Base-by-base conservation (phyloP, 2,329 filamentous ascomycete genomes). In the Alternaria incomplexa region DNA sequence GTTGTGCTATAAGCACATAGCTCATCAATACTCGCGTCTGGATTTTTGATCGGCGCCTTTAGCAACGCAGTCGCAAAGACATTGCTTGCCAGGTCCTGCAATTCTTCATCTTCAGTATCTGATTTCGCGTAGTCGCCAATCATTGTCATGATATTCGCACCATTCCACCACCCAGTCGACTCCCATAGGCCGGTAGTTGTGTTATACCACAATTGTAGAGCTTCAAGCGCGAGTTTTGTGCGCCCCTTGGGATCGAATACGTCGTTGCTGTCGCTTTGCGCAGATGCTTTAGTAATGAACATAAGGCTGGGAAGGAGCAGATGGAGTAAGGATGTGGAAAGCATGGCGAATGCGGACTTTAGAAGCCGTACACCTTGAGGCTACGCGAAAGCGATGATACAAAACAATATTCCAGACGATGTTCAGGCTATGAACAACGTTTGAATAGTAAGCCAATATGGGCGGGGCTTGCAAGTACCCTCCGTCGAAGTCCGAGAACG, bases 111-210 rank as follows among this genome's bases (percentile, higher is more conserved):
- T 6, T 62, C 43, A 1, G 72, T 62, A 43, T 74, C 69, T 20
- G 63, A 62, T 56, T 75, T 72, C 8, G 82, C 81, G 23, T 87
- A 77, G 59, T 92, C 87, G 55, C 84, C 86, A 17, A 92, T 77
- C 4, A 84, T 85, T 0, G 89, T 91, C 62, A 93, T 80, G 61
- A 85, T 84, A 73, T 92, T 93, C 47, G 87, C 91, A 56, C 86
- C 85, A 73, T 92, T 91, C 91, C 91, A 93, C 91, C 91, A 93
- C n/a, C 85, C 85, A 8, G 85, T 84, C 0, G 85, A 85, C 58
- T 87, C 79, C 88, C 89, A 93, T 12, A 91, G 81, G 4, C 91
- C 90, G 1, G 84, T 88, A 6, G 74, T 72, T 3, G 78, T 61
- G 71, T 90, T 85, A 76, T 92, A 92, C 85, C 87, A 92, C 45